Base-by-base conservation (phyloP, 108 stramenopile species). In the Cyclotella baltica region DNA sequence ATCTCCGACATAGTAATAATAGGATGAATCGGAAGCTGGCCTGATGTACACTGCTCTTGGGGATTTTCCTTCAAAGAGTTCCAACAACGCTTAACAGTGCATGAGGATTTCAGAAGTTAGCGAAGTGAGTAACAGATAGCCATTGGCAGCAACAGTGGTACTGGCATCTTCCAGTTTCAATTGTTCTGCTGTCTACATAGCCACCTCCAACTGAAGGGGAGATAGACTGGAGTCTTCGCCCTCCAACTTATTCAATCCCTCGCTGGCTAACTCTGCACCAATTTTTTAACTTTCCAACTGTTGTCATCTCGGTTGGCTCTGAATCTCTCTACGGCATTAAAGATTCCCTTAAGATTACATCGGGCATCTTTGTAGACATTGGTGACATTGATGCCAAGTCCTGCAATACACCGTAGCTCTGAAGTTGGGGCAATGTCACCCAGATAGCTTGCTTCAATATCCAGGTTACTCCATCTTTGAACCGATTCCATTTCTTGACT, bases 401-500 rank as follows among this genome's bases (percentile, higher is more conserved):
- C 70, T n/a, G n/a, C n/a, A n/a, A n/a, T n/a, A n/a, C n/a, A n/a
- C n/a, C n/a, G n/a, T n/a, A n/a, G n/a, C n/a, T 71, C 70, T 30
- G 29, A n/a, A 23, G 70, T 71, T 1, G 30, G n/a, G 2, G 36
- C 29, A 1, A 34, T 13, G 19, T 62, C 34, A 2, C 13, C 2
- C 1, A 3, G 16, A 2, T 62, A 16, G 62, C 3, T 13, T n/a
- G 2, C 19, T 61, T 25, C 5, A 62, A 16, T 6, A 62, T 15
- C 19, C 19, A 36, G 1, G 30, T 16, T 1, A 71, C 1, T 2
- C 70, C 70, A 4, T 33, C 34, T 23, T 57, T 56, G 34, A 71
- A 71, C 4, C 58, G 4, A 1, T 16, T 1, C 70, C 70, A 71
- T 20, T 71, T 71, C 70, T 71, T 61, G n/a, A n/a, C n/a, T n/a